Evolutionary conservation across 495 filamentous ascomycete genomes (phyloP).

Genomic region (Cudoniella acicularis): DNA sequence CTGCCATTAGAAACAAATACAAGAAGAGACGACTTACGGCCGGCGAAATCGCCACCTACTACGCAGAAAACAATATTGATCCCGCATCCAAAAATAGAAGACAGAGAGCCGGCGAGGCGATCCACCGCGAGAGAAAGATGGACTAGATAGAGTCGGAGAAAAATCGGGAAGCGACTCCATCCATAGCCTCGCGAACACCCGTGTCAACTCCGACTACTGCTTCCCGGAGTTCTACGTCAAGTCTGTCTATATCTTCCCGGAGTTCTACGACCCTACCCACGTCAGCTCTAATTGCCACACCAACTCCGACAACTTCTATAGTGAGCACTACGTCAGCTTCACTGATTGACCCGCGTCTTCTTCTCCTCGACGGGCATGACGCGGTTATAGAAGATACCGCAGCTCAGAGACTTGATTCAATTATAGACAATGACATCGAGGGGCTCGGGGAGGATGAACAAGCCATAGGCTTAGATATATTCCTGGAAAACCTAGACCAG

Average conservation of each 20-base stretch:
- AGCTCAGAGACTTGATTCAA: neutral
- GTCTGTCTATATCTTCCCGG: too few relatives aligned
- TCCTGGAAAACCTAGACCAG: neutral
- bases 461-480: neutral
- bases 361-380: neutral
- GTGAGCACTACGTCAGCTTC: neutral
- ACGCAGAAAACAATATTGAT: slow-evolving; percentile 1
- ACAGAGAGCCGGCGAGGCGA: neutral
- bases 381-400: neutral
- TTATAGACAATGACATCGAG: neutral
- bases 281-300: neutral
- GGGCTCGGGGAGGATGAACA: neutral
- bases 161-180: neutral
- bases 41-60: neutral
- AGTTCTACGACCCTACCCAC: neutral
- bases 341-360: neutral
- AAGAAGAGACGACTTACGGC: neutral
- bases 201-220: neutral
- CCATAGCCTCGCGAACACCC: neutral
- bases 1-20: neutral
- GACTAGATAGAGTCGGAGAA: neutral
- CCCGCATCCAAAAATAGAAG: neutral
- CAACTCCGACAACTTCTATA: neutral
- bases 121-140: neutral
- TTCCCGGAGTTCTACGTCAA: neutral